A percentile compares a stretch with the other conserved stretches of the same genome.
Conservation (phyloP, 2,329 filamentous ascomycete genomes). For the Monosporascus sp. region DNA sequence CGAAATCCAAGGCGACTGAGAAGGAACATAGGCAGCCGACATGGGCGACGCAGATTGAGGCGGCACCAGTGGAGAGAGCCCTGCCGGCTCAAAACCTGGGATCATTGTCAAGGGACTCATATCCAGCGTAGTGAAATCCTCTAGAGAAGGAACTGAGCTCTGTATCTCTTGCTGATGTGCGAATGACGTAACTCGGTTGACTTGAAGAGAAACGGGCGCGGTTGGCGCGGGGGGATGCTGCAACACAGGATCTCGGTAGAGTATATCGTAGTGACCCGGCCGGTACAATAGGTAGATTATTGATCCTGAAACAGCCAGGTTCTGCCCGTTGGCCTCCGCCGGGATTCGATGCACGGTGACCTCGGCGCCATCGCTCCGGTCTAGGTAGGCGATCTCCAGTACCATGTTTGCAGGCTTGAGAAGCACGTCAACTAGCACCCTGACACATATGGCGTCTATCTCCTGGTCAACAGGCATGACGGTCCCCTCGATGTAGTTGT, state of each 20-base stretch:
- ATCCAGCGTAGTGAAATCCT: slow-evolving; percentile 36
- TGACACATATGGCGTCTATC: slow-evolving; percentile 86
- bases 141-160: slow-evolving; percentile 32
- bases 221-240: slow-evolving; percentile 21
- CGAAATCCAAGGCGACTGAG: slow-evolving; percentile 32
- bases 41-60: slow-evolving; percentile 28
- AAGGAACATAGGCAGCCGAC: slow-evolving; percentile 24
- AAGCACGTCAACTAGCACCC: slow-evolving; percentile 69
- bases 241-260: slow-evolving; percentile 54
- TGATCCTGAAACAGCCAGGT: slow-evolving; percentile 37
- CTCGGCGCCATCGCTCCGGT: slow-evolving; percentile 71
- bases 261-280: slow-evolving; percentile 87
- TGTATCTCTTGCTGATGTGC: slow-evolving; percentile 39
- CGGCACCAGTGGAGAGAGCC: slow-evolving; percentile 29
- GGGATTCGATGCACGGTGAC: slow-evolving; percentile 68
- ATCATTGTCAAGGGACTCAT: slow-evolving; percentile 41
- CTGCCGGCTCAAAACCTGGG: slow-evolving; percentile 34
- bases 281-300: slow-evolving; percentile 58
- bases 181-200: slow-evolving; percentile 46
- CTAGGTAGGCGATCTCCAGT: slow-evolving; percentile 86
- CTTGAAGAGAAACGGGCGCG: slow-evolving; percentile 37
- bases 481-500: slow-evolving; percentile 57
- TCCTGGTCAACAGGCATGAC: slow-evolving; percentile 75
- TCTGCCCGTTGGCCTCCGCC: slow-evolving; percentile 43
- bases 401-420: slow-evolving; percentile 73